Conservation (phyloP, 2,329 filamentous ascomycete genomes). For the Huntiella abstrusa region DNA sequence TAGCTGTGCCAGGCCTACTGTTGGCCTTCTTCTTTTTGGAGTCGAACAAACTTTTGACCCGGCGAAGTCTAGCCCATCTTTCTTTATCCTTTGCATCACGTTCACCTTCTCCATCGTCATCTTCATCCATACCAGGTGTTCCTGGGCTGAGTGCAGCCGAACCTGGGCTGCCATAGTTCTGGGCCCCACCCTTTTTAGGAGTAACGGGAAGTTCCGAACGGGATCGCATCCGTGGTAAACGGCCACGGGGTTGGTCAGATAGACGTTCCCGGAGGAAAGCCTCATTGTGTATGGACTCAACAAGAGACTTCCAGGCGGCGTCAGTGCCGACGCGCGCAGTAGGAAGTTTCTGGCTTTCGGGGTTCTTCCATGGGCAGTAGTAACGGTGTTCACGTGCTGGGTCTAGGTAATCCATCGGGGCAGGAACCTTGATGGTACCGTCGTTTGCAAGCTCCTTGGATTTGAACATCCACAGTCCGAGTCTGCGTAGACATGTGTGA, state of each 20-base stretch:
- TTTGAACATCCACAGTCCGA: constrained; percentile 89
- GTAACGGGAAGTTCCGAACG: constrained; percentile 7
- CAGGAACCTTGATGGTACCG: constrained; percentile 34
- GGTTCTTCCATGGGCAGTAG: constrained; percentile 66
- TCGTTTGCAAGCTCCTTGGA: constrained; percentile 45
- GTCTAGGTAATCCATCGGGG: constrained; percentile 49
- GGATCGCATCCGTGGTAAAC: constrained; percentile 9
- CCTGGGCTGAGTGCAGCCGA: neutral
- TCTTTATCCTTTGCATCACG: constrained; percentile 47
- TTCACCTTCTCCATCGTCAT: constrained; percentile 17
- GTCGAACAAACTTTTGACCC: constrained; percentile 54
- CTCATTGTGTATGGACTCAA: constrained; percentile 38
- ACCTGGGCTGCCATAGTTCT: neutral
- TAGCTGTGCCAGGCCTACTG: constrained; percentile 23
- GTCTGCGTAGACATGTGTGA: constrained; percentile 65
- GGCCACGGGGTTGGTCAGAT: neutral
- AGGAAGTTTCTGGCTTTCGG: constrained; percentile 34
- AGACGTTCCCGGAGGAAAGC: constrained; percentile 26
- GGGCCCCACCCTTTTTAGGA: constrained; percentile 14
- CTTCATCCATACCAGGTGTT: neutral
- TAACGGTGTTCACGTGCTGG: constrained; percentile 56
- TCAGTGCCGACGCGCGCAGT: constrained; percentile 19
- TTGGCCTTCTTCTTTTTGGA: constrained; percentile 35
- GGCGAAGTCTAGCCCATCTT: constrained; percentile 50
- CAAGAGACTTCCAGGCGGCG: constrained; percentile 36